Percentiles rank a stretch among this genome's conserved stretches.
These are phyloP conservation scores for Globisporangium carolinianum DNA, from an alignment of 352 stramenopile species.

Conservation along the genomic window DNA sequence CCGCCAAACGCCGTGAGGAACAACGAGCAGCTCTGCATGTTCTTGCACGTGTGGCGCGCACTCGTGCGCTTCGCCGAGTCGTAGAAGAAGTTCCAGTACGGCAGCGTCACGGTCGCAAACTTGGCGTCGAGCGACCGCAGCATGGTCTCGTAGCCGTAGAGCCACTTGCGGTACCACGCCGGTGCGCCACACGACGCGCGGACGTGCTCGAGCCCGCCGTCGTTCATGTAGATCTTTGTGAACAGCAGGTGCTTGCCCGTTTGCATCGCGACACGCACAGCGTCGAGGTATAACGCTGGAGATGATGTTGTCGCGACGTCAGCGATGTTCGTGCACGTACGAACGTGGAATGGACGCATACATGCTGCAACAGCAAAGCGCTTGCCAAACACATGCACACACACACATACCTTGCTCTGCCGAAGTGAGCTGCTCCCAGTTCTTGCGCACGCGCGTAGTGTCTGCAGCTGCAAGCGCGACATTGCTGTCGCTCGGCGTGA, in stretches of 20 bases:
- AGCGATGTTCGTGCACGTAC: too few species aligned
- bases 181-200: conserved; percentile 40
- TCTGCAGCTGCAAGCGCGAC: not conserved
- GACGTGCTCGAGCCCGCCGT: conserved; percentile 23
- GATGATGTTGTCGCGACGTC: not conserved
- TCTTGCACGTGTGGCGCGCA: conserved; percentile 23
- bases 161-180: conserved; percentile 62
- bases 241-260: conserved; percentile 45
- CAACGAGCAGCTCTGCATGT: conserved; percentile 32
- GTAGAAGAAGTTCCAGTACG: conserved; percentile 63
- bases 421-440: conserved; percentile 12
- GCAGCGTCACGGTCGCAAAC: conserved; percentile 45
- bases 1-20: conserved; percentile 55
- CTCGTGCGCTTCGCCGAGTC: conserved; percentile 48
- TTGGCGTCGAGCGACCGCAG: conserved; percentile 34
- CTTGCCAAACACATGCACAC: not conserved
- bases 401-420: conserved; percentile 6
- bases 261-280: conserved; percentile 44
- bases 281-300: conserved; percentile 36
- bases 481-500: not conserved
- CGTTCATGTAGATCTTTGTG: conserved; percentile 49
- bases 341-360: too few species aligned
- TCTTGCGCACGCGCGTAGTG: conserved; percentile 11
- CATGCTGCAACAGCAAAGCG: not conserved
- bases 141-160: conserved; percentile 70